Conservation (phyloP, 2,329 filamentous ascomycete genomes). For the Polychaeton citri region DNA sequence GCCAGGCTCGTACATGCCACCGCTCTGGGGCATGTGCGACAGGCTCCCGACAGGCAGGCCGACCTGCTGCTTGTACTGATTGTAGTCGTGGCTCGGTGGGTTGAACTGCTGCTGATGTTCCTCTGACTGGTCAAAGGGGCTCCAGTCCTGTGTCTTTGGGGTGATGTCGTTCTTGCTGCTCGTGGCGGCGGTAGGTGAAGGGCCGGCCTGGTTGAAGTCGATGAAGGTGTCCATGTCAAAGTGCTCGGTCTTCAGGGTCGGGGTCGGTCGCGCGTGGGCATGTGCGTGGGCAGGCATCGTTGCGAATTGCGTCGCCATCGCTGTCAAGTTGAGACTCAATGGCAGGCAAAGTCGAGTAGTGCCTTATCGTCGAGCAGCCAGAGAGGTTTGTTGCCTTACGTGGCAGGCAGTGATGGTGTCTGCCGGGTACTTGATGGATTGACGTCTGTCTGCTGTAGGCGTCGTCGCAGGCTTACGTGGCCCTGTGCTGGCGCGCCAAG, state of each 20-base stretch:
- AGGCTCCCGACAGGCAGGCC: conserved; percentile 77
- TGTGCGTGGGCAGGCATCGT: neutral
- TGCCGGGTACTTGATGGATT: conserved; percentile 1
- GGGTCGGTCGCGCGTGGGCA: neutral
- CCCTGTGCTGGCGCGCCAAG: neutral
- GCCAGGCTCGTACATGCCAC: conserved; percentile 26
- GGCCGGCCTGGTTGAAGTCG: conserved; percentile 24
- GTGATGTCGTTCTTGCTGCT: conserved; percentile 10
- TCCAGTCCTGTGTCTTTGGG: conserved; percentile 4
- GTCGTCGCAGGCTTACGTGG: conserved; percentile 7
- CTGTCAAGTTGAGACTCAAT: neutral
- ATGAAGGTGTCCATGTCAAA: conserved; percentile 28
- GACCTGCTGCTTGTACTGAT: conserved; percentile 89
- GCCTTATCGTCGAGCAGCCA: conserved; percentile 3
- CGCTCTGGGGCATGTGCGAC: conserved; percentile 66
- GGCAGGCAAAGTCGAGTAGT: too few relatives aligned
- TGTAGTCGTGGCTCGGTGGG: conserved; percentile 81
- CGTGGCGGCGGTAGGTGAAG: conserved; percentile 15
- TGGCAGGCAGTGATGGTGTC: neutral
- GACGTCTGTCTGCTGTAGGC: conserved; percentile 2
- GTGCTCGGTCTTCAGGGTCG: conserved; percentile 20
- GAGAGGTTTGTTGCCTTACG: conserved; percentile 2
- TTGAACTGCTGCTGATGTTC: conserved; percentile 23
- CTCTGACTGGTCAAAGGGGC: conserved; percentile 21
- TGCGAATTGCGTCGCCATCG: neutral